These are phyloP conservation scores for Syzygium malaccense DNA, from an alignment of 441 rosid species.

Conservation along the genomic window DNA sequence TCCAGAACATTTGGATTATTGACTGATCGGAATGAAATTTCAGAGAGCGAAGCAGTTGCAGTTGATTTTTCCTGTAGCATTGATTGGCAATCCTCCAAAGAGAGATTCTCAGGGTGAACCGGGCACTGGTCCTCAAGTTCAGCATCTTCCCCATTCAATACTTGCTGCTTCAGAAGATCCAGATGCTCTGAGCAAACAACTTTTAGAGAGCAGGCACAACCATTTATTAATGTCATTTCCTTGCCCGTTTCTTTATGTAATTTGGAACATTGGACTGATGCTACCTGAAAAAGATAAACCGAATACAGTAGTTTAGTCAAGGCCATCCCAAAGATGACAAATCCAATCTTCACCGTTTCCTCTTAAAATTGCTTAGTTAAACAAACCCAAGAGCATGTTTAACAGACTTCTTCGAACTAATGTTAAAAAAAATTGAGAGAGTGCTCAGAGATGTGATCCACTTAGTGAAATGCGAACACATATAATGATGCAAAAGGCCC, in stretches of 20 bases:
- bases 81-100: conserved; percentile 15
- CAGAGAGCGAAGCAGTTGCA: conserved; percentile 9
- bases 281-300: conserved; percentile 22
- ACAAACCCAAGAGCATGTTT: background rate
- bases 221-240: conserved; percentile 15
- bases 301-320: background rate
- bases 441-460: background rate
- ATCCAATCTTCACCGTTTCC: background rate
- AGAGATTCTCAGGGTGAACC: conserved; percentile 17
- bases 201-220: conserved; percentile 37
- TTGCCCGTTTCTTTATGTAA: conserved; percentile 13
- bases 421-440: background rate
- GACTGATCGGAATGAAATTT: conserved; percentile 11
- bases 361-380: background rate
- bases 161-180: conserved; percentile 23
- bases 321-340: background rate
- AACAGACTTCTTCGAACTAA: background rate
- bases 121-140: conserved; percentile 43
- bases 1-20: conserved; percentile 16
- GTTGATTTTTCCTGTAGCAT: conserved; percentile 12
- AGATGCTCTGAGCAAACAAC: conserved; percentile 25
- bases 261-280: conserved; percentile 30
- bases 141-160: conserved; percentile 16
- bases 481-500: background rate
- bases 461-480: background rate